Percentiles rank a stretch among this genome's conserved stretches.
Conservation (phyloP, 2,329 filamentous ascomycete species). For the Aspergillus aculeatus region DNA sequence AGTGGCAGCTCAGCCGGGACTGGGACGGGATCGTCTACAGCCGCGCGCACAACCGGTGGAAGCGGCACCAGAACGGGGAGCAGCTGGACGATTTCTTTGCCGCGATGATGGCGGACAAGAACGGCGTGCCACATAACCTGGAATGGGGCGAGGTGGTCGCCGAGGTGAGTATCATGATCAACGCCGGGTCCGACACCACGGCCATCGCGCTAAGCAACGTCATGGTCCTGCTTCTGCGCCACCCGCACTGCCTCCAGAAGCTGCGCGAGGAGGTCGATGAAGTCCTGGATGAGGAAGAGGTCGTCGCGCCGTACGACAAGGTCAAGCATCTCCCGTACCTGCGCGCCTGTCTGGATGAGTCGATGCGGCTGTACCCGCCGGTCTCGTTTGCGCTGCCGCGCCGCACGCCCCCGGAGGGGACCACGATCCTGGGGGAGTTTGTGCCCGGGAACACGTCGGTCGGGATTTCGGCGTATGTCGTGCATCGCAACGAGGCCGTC, state of each 20-base stretch:
- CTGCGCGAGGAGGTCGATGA: slow-evolving; percentile 47
- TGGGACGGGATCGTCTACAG: slow-evolving; percentile 24
- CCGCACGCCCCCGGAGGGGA: slow-evolving; percentile 45
- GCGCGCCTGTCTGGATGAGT: slow-evolving; percentile 52
- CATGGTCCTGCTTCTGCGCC: slow-evolving; percentile 51
- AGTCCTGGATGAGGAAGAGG: slow-evolving; percentile 41
- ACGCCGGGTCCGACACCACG: slow-evolving; percentile 53
- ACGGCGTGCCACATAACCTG: slow-evolving; percentile 42
- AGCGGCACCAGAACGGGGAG: slow-evolving; percentile 43
- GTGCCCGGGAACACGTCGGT: slow-evolving; percentile 43
- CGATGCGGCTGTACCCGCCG: slow-evolving; percentile 44
- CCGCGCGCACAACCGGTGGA: slow-evolving; percentile 18
- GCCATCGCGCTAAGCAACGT: slow-evolving; percentile 52
- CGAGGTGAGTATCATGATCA: slow-evolving; percentile 45
- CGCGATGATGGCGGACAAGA: slow-evolving; percentile 51
- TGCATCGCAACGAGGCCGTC: slow-evolving; percentile 35
- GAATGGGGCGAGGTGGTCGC: slow-evolving; percentile 59
- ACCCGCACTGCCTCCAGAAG: slow-evolving; percentile 40
- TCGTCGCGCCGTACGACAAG: slow-evolving; percentile 49
- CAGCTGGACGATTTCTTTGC: slow-evolving; percentile 58
- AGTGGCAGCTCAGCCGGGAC: slow-evolving; percentile 21
- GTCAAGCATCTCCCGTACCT: slow-evolving; percentile 52
- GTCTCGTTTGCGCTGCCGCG: slow-evolving; percentile 43
- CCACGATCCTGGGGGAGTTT: slow-evolving; percentile 29
- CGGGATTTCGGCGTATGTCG: slow-evolving; percentile 41